Evolutionary conservation across 768 basidiomycete species (phyloP).

Genomic region (Auricularia cornea): DNA sequence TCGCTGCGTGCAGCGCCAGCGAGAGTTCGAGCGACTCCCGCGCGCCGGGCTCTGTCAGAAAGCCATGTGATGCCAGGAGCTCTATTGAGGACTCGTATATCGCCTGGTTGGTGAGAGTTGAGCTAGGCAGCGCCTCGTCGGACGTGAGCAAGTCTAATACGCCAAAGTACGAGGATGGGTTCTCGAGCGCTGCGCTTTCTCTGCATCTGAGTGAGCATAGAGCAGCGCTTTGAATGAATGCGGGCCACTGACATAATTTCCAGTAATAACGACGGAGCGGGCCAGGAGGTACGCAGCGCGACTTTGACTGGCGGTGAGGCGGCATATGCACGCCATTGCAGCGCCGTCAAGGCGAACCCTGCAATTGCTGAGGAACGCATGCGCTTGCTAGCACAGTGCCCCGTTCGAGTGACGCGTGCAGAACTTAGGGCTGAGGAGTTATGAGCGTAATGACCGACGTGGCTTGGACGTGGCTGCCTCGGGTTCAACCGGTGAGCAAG

Average conservation of each 20-base stretch:
- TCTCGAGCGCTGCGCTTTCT: constrained; percentile 72
- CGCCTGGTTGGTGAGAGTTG: constrained; percentile 36
- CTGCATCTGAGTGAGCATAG: no score
- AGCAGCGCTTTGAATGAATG: no score
- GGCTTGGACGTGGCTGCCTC: no score
- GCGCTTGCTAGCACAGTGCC: no score
- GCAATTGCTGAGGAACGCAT: background rate
- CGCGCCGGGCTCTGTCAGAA: constrained; percentile 41
- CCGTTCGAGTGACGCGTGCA: no score
- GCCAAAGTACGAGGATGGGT: constrained; percentile 66
- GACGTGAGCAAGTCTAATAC: constrained; percentile 58
- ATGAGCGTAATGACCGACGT: no score
- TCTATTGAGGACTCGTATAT: constrained; percentile 48
- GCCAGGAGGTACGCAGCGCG: constrained; percentile 29
- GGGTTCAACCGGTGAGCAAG: no score
- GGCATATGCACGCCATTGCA: background rate
- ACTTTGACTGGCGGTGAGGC: constrained; percentile 27
- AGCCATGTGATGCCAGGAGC: constrained; percentile 37
- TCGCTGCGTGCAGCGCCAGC: constrained; percentile 68
- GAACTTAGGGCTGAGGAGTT: no score
- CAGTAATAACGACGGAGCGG: constrained; percentile 22
- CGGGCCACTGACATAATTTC: constrained; percentile 25
- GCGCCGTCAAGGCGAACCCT: background rate
- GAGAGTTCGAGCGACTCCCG: constrained; percentile 57
- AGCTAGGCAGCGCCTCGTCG: constrained; percentile 31